phyloP scores from a whole-genome alignment of 352 stramenopile species.

The Globisporangium polare region DNA sequence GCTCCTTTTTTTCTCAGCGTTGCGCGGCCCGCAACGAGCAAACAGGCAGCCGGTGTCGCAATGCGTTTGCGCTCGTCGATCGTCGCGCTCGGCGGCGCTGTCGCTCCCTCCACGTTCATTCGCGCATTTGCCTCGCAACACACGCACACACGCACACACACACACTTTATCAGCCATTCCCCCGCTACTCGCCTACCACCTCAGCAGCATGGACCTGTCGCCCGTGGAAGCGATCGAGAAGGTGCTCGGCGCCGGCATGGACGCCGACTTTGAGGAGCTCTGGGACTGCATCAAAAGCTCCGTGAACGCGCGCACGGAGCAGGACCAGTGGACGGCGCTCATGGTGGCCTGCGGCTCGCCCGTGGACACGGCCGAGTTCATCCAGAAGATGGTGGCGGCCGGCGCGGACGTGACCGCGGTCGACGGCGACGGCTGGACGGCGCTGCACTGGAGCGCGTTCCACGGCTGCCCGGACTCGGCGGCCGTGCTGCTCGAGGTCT shows the following conservation, averaged over 20 bases:
- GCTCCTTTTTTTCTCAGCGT: constrained; percentile 9
- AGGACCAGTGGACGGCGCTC: constrained; percentile 75
- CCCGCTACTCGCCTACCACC: background rate
- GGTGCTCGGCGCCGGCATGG: constrained; percentile 54
- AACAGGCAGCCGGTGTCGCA: background rate
- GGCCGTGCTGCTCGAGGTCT: constrained; percentile 45
- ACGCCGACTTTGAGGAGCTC: constrained; percentile 76
- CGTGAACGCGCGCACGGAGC: constrained; percentile 66
- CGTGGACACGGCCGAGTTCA: constrained; percentile 78
- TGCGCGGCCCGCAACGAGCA: background rate
- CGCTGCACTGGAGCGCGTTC: constrained; percentile 82
- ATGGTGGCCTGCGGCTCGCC: constrained; percentile 82
- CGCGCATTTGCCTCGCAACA: constrained; percentile 3
- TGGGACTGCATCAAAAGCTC: constrained; percentile 56
- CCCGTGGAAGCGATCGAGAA: constrained; percentile 64
- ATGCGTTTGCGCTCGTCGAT: background rate
- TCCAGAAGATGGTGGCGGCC: constrained; percentile 52
- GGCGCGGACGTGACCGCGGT: constrained; percentile 57
- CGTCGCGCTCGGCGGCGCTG: background rate
- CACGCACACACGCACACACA: background rate
- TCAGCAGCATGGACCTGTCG: constrained; percentile 19
- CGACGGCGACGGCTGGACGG: constrained; percentile 78
- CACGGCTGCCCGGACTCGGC: constrained; percentile 70
- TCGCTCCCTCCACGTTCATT: background rate
- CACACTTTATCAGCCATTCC: background rate